phyloP scores from a whole-genome alignment of 2,329 filamentous ascomycete species.

The Penicillium sp. region DNA sequence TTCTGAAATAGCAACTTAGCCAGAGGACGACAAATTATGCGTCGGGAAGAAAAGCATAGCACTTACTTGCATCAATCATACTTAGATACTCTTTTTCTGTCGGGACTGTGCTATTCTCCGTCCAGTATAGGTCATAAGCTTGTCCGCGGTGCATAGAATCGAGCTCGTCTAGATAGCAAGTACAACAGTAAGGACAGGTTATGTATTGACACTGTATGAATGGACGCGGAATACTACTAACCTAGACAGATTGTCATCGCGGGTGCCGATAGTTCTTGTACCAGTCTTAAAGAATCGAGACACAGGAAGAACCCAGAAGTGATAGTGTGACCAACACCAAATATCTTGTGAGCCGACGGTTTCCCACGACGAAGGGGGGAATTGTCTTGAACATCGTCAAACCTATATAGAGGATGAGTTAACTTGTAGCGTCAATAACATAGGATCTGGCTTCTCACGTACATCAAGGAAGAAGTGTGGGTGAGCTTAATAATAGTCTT shows the following conservation, averaged over 20 bases:
- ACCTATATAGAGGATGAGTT: background rate
- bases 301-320: background rate
- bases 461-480: slow-evolving; percentile 5
- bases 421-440: background rate
- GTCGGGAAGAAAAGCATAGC: background rate
- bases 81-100: slow-evolving; percentile 3
- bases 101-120: background rate
- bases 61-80: slow-evolving; percentile 11
- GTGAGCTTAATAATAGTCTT: background rate
- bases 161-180: background rate
- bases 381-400: slow-evolving; percentile 9
- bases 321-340: background rate
- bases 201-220: background rate
- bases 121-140: slow-evolving; percentile 5
- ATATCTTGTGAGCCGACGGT: slow-evolving; percentile 2
- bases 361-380: slow-evolving; percentile 4
- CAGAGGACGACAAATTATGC: background rate
- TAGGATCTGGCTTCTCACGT: background rate
- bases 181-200: background rate
- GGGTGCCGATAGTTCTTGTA: background rate
- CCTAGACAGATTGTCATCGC: background rate
- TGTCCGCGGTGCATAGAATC: background rate
- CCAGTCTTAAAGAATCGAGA: background rate
- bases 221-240: too few species aligned
- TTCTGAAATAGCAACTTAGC: background rate